Evolutionary conservation across 495 filamentous ascomycete genomes (phyloP), one percentile per base, ranked within the genome.

Genomic region (Pseudomonodictys pantanalensis): DNA sequence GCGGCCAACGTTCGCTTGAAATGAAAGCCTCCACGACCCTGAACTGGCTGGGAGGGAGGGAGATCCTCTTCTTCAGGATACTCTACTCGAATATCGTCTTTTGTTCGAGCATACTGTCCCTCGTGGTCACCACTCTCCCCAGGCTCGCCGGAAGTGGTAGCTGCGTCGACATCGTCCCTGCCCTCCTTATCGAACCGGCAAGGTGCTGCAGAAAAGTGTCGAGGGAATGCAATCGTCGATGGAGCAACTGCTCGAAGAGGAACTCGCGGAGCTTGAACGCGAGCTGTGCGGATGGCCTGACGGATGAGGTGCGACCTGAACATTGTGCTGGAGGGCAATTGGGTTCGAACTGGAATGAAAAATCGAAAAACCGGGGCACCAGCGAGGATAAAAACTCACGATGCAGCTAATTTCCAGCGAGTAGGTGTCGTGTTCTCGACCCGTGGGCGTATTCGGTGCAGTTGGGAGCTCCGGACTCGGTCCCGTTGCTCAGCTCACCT

Each of bases 21-120:
- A 69, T 88, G 85, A 65, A 81, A 76, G 9, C 86, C 82, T 42
- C 88, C 88, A 6, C 87, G 80, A 38, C 88, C 88, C 57, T 86
- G 82, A 7, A 91, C 84, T 12, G 88, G 82, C 24, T 75, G 71
- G 32, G 81, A 83, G 5, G 79, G 72, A 3, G 90, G 90, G 58
- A 91, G 78, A 44, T 87, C 76, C 11, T 74, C 72, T 60, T 88
- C 86, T 38, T 83, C 81, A 4, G 90, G 91, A 70, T 92, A 90
- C 68, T 86, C 79, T 60, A 93, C 85, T 33, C 82, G 78, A 44
- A 95, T 84, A 54, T 76, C 80, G 38, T 90, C 80, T 65, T 93
- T 88, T 26, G 90, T 95, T 62, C 89, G 85, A 24, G 91, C 88
- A 69, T 85, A 88, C 41, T 77, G 66, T 46, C 83, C 80, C 58